phyloP scores from a whole-genome alignment of 371 early-diverging fungal species.

The Mucor piriformis region DNA sequence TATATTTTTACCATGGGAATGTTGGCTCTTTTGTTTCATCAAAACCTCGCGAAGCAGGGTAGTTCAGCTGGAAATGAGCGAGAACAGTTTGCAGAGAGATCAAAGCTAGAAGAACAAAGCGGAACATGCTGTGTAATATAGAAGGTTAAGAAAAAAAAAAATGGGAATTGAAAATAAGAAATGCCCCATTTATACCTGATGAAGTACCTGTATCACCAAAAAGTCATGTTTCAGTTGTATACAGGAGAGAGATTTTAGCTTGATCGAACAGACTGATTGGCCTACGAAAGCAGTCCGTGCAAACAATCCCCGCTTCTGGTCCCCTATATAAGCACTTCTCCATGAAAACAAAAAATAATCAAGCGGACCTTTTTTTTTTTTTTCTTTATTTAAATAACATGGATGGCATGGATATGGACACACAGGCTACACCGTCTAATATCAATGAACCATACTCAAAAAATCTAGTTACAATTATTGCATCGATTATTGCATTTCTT shows the following conservation, averaged over 20 bases:
- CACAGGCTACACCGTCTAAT: conserved; percentile 27
- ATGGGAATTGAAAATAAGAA: not conserved
- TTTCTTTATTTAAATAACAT: conserved; percentile 1
- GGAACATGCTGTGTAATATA: not conserved
- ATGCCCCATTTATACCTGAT: too few species aligned
- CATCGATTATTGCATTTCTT: conserved; percentile 24
- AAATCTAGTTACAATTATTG: conserved; percentile 19
- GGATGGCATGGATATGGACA: conserved; percentile 24
- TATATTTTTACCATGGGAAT: conserved; percentile 35
- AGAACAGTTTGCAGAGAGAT: conserved; percentile 17
- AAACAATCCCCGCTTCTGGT: not conserved
- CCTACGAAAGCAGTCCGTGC: not conserved
- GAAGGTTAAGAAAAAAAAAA: not conserved
- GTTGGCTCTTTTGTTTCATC: conserved; percentile 48
- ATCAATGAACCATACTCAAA: conserved; percentile 31
- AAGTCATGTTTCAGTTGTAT: too few species aligned
- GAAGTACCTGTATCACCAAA: too few species aligned
- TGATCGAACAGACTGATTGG: not conserved
- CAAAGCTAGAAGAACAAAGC: conserved; percentile 1
- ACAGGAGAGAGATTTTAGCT: conserved; percentile 11
- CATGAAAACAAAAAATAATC: not conserved
- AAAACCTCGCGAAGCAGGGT: conserved; percentile 61
- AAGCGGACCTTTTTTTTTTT: not conserved
- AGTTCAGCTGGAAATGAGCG: conserved; percentile 55
- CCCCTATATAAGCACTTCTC: not conserved